These are phyloP conservation scores for Wickerhamomyces canadensis DNA, from an alignment of 805 yeast species.

Conservation along the genomic window DNA sequence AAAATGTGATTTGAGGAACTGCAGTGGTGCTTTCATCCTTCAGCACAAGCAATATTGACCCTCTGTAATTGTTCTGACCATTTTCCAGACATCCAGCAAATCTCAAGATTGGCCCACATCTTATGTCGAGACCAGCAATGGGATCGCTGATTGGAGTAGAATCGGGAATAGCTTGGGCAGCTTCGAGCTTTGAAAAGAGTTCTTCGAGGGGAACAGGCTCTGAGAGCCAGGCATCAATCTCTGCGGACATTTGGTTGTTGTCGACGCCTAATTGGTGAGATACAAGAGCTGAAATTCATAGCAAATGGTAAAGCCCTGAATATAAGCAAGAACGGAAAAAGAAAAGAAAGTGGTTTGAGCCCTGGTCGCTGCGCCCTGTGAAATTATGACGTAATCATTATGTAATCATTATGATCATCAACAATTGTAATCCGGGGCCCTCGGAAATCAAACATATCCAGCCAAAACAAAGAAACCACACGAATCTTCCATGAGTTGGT, in stretches of 20 bases:
- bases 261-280: too few relatives aligned
- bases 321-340: not conserved
- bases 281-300: not conserved
- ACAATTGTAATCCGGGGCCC: too few relatives aligned
- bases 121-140: slow-evolving; percentile 33
- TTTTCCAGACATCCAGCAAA: slow-evolving; percentile 58
- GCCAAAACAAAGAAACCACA: too few relatives aligned
- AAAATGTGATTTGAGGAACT: slow-evolving; percentile 27
- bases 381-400: too few relatives aligned
- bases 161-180: slow-evolving; percentile 8
- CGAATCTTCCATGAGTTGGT: too few relatives aligned
- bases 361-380: too few relatives aligned
- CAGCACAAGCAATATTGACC: slow-evolving; percentile 60
- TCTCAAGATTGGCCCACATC: slow-evolving; percentile 77
- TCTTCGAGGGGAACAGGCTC: slow-evolving; percentile 1
- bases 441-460: too few relatives aligned
- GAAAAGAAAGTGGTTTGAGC: too few relatives aligned
- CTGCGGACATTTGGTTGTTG: too few relatives aligned
- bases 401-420: too few relatives aligned
- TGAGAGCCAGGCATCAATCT: slow-evolving; percentile 1
- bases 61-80: slow-evolving; percentile 51
- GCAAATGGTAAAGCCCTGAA: not conserved
- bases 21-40: slow-evolving; percentile 26
- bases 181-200: slow-evolving; percentile 1
- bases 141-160: slow-evolving; percentile 9